Evolutionary conservation across 495 filamentous ascomycete species (phyloP), one percentile per base, ranked within the genome.

Genomic region (Lophium mytilinum): DNA sequence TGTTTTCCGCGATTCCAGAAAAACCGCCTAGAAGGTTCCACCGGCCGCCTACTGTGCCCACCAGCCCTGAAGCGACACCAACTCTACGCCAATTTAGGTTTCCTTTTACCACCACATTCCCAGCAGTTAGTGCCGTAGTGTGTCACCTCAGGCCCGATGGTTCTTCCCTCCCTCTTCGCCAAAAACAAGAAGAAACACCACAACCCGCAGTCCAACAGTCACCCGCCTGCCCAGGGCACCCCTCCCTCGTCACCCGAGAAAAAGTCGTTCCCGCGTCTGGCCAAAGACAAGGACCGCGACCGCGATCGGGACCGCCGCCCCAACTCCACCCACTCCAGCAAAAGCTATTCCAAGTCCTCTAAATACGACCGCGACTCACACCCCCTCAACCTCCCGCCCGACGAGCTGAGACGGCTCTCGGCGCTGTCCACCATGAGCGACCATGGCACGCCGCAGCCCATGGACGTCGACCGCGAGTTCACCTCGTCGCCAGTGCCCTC

Each of bases 331-430:
- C 55, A 70, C 43, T 69, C 70, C 5, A 72, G 70, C 60, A 69
- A 66, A 66, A 69, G 68, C 56, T 67, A 65, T 42, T 67, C 73
- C 39, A 69, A 68, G 34, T 63, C 71, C 36, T 67, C 71, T 48
- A 56, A 54, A 21, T 62, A 65, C 71, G 86, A 88, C 66, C 77
- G 77, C 49, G 81, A 89, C 59, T 79, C 78, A 8, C 90, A 95
- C 70, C 90, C 90, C 37, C 77, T 95, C 49, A 95, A 96, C 67
- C 81, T 92, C 35, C 89, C 85, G 3, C 89, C 88, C 39, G 88
- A 93, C 72, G 83, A 94, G 78, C 78, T 87, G 58, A 84, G 85
- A 53, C 70, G 81, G 49, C 81, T 87, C 41, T 87, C 85, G 61
- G 81, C 81, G 68, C 82, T 79, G 69, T 55, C 55, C 33, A 24